Evolutionary conservation across 176 grass and related monocot species (phyloP), one percentile per base, ranked within the genome.

Genomic region (Aegilops bicornis): DNA sequence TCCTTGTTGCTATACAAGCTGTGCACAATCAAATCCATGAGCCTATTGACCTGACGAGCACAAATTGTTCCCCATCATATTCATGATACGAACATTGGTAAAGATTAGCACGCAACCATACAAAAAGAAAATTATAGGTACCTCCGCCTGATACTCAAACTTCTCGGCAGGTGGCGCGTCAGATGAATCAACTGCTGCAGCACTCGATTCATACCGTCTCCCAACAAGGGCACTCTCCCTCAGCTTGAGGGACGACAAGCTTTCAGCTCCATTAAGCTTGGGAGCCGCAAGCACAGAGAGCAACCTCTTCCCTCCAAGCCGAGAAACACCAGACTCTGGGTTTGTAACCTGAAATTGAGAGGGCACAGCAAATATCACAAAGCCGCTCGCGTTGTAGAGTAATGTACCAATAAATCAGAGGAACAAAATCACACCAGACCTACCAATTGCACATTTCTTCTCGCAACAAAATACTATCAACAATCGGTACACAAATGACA

Each of bases 1-100:
- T 99, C 97, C 85, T 99, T 99, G 82, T 99, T 99, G 77, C 97
- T 99, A 79, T 99, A 99, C 80, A 99, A 83, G 88, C 97, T 99
- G 86, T 99, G 92, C 42, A 99, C 97, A 24, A 99, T 99, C 85
- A 99, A 91, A 90, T 99, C 97, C 97, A 99, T 96, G 20, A 99
- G 90, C 64, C 97, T 93, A 92, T 93, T 99, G 59, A 99, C 97
- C 97, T 99, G 90, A 54, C 78, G 82, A 69, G 65, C 70, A 78
- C 25, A 78, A 42, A 75, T 68, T 35, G 70, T 6, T 2, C 19
- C 78, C 61, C 65, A 84, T 54, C 35, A 69, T 32, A 70, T 29
- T 62, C 16, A 50, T 37, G 50, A 54, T 77, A 30, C n/a, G 29
- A 48, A 14, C 68, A 79, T 30, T 20, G 19, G 37, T 16, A 35